phyloP scores from a whole-genome alignment of 1,139 yeast species.

The Scheffersomyces parashehatae region DNA sequence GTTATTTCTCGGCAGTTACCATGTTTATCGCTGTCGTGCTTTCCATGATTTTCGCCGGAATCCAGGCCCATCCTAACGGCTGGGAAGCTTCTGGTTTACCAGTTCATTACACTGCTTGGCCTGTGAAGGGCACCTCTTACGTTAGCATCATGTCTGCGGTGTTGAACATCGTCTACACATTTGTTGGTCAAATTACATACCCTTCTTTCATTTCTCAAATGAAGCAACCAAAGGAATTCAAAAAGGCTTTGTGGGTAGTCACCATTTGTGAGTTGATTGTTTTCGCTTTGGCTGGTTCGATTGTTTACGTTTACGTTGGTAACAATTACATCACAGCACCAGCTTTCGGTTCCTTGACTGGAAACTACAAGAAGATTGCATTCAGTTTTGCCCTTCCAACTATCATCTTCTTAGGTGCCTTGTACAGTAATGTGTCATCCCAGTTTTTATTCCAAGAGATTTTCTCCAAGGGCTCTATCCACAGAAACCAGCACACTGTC shows the following conservation, averaged over 20 bases:
- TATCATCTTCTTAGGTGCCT: conserved; percentile 54
- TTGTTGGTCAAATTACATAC: conserved; percentile 64
- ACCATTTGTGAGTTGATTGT: conserved; percentile 50
- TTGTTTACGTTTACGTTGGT: conserved; percentile 60
- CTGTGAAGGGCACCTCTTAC: conserved; percentile 50
- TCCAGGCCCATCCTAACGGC: conserved; percentile 49
- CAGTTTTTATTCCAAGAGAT: conserved; percentile 49
- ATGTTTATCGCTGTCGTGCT: conserved; percentile 58
- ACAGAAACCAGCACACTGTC: conserved; percentile 49
- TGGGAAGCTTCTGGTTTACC: conserved; percentile 33
- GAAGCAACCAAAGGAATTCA: conserved; percentile 58
- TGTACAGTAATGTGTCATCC: conserved; percentile 56
- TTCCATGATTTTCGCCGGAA: conserved; percentile 55
- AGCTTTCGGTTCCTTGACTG: conserved; percentile 54
- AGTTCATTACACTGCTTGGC: conserved; percentile 49
- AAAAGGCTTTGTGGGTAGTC: conserved; percentile 54
- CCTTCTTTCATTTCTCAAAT: conserved; percentile 64
- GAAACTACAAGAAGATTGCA: conserved; percentile 51
- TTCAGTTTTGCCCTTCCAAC: conserved; percentile 66
- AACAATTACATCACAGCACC: conserved; percentile 56
- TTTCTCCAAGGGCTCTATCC: conserved; percentile 42
- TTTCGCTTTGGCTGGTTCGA: conserved; percentile 55
- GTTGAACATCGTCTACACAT: conserved; percentile 60
- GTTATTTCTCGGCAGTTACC: conserved; percentile 53
- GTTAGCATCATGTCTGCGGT: conserved; percentile 59